Conservation (phyloP, 805 yeast genomes). For the Ogataea polymorpha region DNA sequence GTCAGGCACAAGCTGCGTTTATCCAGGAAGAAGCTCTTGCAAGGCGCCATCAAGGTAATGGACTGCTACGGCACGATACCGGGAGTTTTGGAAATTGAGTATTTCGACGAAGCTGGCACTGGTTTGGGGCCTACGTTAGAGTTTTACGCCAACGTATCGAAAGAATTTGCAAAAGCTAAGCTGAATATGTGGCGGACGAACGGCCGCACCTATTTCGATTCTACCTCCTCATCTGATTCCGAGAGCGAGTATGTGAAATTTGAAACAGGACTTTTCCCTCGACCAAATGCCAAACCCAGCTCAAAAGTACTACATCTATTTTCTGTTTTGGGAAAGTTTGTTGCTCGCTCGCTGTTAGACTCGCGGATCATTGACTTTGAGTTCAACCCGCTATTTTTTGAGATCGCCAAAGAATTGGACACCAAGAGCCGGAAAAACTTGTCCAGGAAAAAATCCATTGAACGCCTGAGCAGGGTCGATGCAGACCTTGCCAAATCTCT, state of each 20-base stretch:
- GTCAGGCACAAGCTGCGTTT: slow-evolving; percentile 77
- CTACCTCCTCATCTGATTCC: slow-evolving; percentile 7
- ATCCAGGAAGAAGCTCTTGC: slow-evolving; percentile 63
- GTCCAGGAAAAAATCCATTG: slow-evolving; percentile 26
- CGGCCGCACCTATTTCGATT: slow-evolving; percentile 9
- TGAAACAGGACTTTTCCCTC: slow-evolving; percentile 67
- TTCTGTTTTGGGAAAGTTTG: slow-evolving; percentile 70
- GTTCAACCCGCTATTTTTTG: slow-evolving; percentile 70
- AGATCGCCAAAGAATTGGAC: slow-evolving; percentile 43
- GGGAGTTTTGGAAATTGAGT: slow-evolving; percentile 81
- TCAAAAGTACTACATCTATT: slow-evolving; percentile 50
- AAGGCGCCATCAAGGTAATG: slow-evolving; percentile 76
- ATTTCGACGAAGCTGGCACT: slow-evolving; percentile 88
- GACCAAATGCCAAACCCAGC: slow-evolving; percentile 41
- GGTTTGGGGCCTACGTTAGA: slow-evolving; percentile 96
- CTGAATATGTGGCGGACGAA: slow-evolving; percentile 66
- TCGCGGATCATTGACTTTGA: slow-evolving; percentile 83
- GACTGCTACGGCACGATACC: slow-evolving; percentile 76
- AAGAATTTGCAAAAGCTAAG: slow-evolving; percentile 58
- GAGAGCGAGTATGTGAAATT: slow-evolving; percentile 17
- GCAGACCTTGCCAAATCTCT: slow-evolving; percentile 56
- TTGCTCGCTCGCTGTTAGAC: slow-evolving; percentile 84
- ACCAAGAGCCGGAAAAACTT: slow-evolving; percentile 5
- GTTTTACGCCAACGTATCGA: slow-evolving; percentile 80
- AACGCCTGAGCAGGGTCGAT: slow-evolving; percentile 52